Base-by-base conservation (phyloP, 2,329 filamentous ascomycete genomes). In the Clonostachys rhizophaga region DNA sequence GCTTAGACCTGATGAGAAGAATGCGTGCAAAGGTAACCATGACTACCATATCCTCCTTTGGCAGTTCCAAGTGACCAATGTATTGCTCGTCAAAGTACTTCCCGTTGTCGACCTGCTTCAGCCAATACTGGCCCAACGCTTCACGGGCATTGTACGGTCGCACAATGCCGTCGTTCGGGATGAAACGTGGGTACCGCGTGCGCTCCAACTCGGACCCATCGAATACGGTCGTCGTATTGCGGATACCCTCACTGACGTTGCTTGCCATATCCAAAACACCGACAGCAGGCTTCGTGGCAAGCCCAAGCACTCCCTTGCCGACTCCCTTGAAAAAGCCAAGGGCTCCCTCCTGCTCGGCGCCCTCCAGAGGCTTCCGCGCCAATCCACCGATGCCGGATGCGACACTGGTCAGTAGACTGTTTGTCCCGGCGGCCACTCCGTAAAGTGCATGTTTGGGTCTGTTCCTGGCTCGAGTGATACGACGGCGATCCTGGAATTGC, bases 61-160 rank as follows among this genome's bases (percentile, higher is more conserved):
- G 88, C 24, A 99, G 79, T 67, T 99, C 92, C 5, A 99, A 76
- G 63, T 99, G 95, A 5, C 91, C 95, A 64, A 99, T 94, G 71
- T 99, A 99, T 62, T 90, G 81, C 67, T 99, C 94, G 69, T 95
- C 87, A 79, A 99, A 99, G 75, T 92, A 97, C 65, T 91, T 94
- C 51, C 94, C 94, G 54, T 96, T 94, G 68, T 99, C 94, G 11
- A 95, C 84, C 49, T 96, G 95, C 76, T 99, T 99, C 54, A 99
- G 84, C 95, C 94, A 99, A 74, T 90, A 96, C 65, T 99, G 94
- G 1, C 94, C 94, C 4, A 99, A 83, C 0, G 94, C 91, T 73
- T 99, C 94, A 42, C 94, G 89, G 62, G 95, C 89, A 47, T 86
- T 91, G 74, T 96, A 99, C 0, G 94, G 91, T 4, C 92, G 86